phyloP scores from a whole-genome alignment of 2,329 filamentous ascomycete species.

The Colletotrichum australisinense region DNA sequence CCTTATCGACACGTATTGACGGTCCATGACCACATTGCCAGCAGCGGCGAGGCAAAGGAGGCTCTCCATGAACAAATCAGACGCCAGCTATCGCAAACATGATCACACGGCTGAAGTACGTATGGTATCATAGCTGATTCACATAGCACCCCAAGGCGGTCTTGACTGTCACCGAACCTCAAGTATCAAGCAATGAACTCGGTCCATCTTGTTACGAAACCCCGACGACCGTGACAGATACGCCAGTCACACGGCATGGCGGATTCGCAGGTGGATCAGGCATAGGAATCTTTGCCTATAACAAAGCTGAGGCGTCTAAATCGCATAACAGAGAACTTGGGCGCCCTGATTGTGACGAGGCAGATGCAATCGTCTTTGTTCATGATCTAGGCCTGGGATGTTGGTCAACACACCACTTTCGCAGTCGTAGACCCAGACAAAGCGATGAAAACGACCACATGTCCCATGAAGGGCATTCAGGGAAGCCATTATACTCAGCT shows the following conservation, averaged over 20 bases:
- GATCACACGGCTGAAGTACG: too few relatives aligned
- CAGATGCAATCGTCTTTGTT: background rate
- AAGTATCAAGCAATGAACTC: too few relatives aligned
- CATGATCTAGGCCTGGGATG: background rate
- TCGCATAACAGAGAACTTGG: too few relatives aligned
- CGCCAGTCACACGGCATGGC: background rate
- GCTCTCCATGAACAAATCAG: too few relatives aligned
- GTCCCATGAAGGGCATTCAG: too few relatives aligned
- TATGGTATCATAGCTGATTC: too few relatives aligned
- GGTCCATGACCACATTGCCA: too few relatives aligned
- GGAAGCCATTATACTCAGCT: background rate
- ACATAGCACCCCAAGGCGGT: too few relatives aligned
- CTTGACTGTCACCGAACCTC: too few relatives aligned
- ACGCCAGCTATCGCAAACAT: too few relatives aligned
- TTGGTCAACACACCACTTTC: background rate
- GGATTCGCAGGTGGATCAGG: background rate
- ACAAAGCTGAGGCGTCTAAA: background rate
- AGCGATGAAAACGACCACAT: background rate
- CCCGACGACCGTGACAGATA: background rate
- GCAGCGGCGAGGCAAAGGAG: too few relatives aligned
- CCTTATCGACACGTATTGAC: too few relatives aligned
- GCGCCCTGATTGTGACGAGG: background rate
- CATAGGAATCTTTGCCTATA: background rate
- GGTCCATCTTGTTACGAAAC: background rate
- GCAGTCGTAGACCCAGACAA: background rate